These are phyloP conservation scores for Epipyxis sp. DNA, from an alignment of 108 stramenopile genomes.

Conservation along the genomic window DNA sequence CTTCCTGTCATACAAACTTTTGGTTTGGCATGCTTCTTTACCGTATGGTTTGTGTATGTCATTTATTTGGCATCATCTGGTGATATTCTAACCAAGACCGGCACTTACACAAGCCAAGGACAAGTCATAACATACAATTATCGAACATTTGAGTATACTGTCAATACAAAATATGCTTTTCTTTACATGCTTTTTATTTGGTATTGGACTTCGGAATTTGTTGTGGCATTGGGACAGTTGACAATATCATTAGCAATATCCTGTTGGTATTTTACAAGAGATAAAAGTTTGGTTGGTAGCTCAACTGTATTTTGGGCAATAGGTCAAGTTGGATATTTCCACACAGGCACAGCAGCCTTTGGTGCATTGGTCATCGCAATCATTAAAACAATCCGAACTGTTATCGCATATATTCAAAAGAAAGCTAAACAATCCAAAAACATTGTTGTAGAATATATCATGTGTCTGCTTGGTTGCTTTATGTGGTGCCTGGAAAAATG, in stretches of 20 bases:
- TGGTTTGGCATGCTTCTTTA: slow-evolving; percentile 56
- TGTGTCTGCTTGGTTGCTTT: slow-evolving; percentile 82
- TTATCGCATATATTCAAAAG: slow-evolving; percentile 75
- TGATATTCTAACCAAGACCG: slow-evolving; percentile 44
- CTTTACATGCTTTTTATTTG: slow-evolving; percentile 78
- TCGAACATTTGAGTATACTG: slow-evolving; percentile 45
- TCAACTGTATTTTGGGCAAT: slow-evolving; percentile 54
- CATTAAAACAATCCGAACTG: slow-evolving; percentile 75
- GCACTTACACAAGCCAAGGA: background rate
- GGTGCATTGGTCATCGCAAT: slow-evolving; percentile 84
- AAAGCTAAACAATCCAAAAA: slow-evolving; percentile 67
- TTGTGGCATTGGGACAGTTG: slow-evolving; percentile 83
- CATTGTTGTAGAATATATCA: slow-evolving; percentile 53
- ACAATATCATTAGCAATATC: slow-evolving; percentile 73
- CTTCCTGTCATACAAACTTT: slow-evolving; percentile 29
- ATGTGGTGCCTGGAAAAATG: slow-evolving; percentile 67
- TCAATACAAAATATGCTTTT: slow-evolving; percentile 48
- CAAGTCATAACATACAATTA: slow-evolving; percentile 28
- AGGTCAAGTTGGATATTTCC: background rate
- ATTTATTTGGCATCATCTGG: slow-evolving; percentile 73
- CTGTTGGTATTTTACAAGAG: slow-evolving; percentile 72
- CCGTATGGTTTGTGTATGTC: slow-evolving; percentile 61
- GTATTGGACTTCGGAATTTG: slow-evolving; percentile 88
- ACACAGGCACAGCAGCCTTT: slow-evolving; percentile 83
- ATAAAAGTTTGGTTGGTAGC: slow-evolving; percentile 68